Percentiles rank a stretch among this genome's conserved stretches.
These are phyloP conservation scores for Plectranthus barbatus DNA, from an alignment of 257 asterid genomes.

Conservation along the genomic window DNA sequence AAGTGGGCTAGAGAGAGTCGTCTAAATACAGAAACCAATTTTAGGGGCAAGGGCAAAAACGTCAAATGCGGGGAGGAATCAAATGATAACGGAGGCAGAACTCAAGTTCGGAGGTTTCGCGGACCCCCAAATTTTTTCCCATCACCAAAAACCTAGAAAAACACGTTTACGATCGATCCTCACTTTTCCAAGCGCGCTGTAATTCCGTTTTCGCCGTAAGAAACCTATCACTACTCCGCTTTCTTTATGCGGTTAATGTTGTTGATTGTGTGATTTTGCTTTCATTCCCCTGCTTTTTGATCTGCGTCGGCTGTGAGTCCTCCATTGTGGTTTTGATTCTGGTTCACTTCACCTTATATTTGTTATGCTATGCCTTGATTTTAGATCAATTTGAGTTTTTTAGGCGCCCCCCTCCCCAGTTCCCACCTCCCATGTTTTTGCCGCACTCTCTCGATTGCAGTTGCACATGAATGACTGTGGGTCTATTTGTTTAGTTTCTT, in stretches of 20 bases:
- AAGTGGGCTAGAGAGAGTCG: too few species aligned
- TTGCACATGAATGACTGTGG: neutral
- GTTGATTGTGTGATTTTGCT: neutral
- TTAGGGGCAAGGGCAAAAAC: slow-evolving; percentile 8
- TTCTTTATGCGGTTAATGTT: neutral
- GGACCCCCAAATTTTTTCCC: slow-evolving; percentile 18
- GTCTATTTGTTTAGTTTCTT: slow-evolving; percentile 2
- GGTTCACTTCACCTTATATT: neutral
- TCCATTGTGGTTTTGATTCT: neutral
- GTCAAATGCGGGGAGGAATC: neutral
- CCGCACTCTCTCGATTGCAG: neutral
- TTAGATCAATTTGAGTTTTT: slow-evolving; percentile 10
- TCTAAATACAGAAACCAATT: neutral
- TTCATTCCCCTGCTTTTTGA: neutral
- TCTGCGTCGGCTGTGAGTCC: neutral
- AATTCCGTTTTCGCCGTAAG: slow-evolving; percentile 21
- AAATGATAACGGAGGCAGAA: slow-evolving; percentile 4
- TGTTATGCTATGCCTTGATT: neutral
- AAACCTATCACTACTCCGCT: neutral
- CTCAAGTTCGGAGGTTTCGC: slow-evolving; percentile 13
- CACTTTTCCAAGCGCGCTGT: slow-evolving; percentile 5
- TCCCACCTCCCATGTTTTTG: neutral
- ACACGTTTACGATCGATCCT: slow-evolving; percentile 19
- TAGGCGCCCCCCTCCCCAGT: neutral
- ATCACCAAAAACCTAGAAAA: neutral